Evolutionary conservation across 257 asterid species (phyloP).

Genomic region (Linderniella brevidens): DNA sequence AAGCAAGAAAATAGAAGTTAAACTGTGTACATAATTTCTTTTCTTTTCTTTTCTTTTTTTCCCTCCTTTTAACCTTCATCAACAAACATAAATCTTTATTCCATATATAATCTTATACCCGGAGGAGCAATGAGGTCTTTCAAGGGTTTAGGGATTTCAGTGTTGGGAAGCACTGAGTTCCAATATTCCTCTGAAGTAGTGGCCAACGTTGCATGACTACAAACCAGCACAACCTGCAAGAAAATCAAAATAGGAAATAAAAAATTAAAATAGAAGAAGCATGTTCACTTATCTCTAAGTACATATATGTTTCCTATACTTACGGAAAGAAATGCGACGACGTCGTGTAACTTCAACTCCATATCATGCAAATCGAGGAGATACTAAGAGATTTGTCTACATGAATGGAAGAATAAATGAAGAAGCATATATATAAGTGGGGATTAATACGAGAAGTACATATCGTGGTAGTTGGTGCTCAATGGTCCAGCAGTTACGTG

Average conservation of each 20-base stretch:
- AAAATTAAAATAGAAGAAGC: too few species aligned
- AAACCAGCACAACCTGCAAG: slow-evolving; percentile 27
- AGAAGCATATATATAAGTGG: too few species aligned
- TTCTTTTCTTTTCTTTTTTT: too few species aligned
- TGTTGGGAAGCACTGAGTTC: slow-evolving; percentile 51
- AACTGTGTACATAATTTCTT: not conserved
- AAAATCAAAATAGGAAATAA: not conserved
- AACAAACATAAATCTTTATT: not conserved
- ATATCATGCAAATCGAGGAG: slow-evolving; percentile 9
- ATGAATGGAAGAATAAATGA: too few species aligned
- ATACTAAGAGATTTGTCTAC: too few species aligned
- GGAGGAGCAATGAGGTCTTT: slow-evolving; percentile 33
- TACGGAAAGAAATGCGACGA: slow-evolving; percentile 43
- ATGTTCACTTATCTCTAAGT: too few species aligned
- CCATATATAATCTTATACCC: not conserved
- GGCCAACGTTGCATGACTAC: slow-evolving; percentile 45
- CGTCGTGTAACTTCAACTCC: slow-evolving; percentile 37
- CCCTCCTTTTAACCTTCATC: too few species aligned
- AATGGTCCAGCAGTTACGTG: too few species aligned
- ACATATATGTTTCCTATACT: slow-evolving; percentile 12
- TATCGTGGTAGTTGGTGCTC: too few species aligned
- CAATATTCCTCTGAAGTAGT: slow-evolving; percentile 35
- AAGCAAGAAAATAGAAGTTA: too few species aligned
- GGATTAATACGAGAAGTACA: too few species aligned
- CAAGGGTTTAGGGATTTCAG: slow-evolving; percentile 59